Percentiles rank a stretch among this genome's conserved stretches.
Conservation (phyloP, 169 alveolate species). For the Eimeria acervulina region DNA sequence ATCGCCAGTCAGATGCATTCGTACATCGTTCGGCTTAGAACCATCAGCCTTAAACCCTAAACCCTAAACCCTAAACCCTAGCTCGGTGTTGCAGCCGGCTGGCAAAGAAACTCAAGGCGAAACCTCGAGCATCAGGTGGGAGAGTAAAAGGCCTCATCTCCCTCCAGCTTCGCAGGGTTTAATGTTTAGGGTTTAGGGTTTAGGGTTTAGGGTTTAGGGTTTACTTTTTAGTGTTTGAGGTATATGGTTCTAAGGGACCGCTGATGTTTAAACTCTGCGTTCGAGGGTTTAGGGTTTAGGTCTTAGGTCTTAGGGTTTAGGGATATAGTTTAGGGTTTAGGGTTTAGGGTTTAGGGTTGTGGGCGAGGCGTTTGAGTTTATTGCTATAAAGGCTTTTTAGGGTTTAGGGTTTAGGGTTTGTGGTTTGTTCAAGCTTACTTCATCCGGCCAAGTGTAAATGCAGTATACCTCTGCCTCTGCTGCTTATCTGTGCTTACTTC, state of each 20-base stretch:
- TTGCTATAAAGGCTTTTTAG: not conserved
- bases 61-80: conserved; percentile 33
- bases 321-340: not conserved
- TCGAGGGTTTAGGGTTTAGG: not conserved
- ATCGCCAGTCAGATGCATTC: not conserved
- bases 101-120: conserved; percentile 10
- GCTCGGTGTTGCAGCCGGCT: not conserved
- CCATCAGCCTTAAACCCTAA: not conserved
- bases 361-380: too few relatives aligned
- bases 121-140: not conserved
- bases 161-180: not conserved
- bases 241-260: too few relatives aligned
- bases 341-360: not conserved
- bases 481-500: not conserved
- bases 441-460: not conserved
- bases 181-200: conserved; percentile 21
- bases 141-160: not conserved
- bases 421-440: not conserved
- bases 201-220: not conserved
- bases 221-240: not conserved
- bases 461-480: not conserved
- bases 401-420: not conserved
- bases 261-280: not conserved
- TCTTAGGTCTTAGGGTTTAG: not conserved
- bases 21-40: not conserved